Base-by-base conservation (phyloP, 768 basidiomycete species). In the Podaxis sp. region DNA sequence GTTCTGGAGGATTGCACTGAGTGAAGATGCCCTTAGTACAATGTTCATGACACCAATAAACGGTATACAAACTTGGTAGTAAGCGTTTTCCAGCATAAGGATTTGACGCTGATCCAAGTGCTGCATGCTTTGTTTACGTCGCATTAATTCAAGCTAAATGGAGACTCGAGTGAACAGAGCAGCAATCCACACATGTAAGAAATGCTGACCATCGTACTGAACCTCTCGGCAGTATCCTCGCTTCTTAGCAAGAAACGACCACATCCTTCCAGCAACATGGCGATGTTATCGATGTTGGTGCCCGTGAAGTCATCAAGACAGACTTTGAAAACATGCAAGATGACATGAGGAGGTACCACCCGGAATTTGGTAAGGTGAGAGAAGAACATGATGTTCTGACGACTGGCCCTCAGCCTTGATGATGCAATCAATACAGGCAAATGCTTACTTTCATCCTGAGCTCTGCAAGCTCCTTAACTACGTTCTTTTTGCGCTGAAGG, bases 1-100 rank as follows among this genome's bases (percentile, higher is more conserved):
- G 88, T 66, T 99, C 96, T 0, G 97, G 97, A 4, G 97, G 97
- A 70, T 99, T 99, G 74, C 96, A 98, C 93, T 99, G 65, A 33
- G 38, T 19, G 42, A 6, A 15, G 40, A 42, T 38, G 68, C 26
- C 33, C 2, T 33, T 33, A 33, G 33, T 33, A 2, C 33, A 2
- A 33, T 9, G 33, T 9, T 33, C 9, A 3, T 33, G 33, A 33
- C 33, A 33, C 33, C 33, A 33, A 33, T 33, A 9, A 9, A 33
- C 8, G 9, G 33, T 52, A 8, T 9, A 65, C 74, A 53, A 52
- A 94, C 95, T 84, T 95, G 95, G 73, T 99, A 99, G 73, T 97
- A 99, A 0, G 97, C 97, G 73, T 99, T 99, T 74, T 99, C 97
- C 33, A 99, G 83, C 65, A 98, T 77, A 15, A 98, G 82, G 5